Percentiles rank a stretch among this genome's conserved stretches.
Evolutionary conservation across 441 rosid species (phyloP).

Genomic region (Pelargonium hybrid): DNA sequence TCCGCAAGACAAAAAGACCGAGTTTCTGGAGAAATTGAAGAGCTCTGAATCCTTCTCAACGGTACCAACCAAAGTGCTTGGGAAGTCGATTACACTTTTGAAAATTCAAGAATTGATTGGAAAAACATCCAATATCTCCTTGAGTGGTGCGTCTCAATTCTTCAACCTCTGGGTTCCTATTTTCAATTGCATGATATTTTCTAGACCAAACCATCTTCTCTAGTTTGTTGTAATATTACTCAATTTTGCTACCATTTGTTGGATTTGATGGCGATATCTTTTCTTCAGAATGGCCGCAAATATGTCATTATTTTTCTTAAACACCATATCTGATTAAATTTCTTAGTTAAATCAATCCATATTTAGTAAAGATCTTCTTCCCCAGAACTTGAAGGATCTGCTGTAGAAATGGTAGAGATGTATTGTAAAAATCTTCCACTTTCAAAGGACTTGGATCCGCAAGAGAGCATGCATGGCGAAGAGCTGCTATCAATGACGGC

Average conservation of each 20-base stretch:
- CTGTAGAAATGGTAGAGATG: constrained; percentile 55
- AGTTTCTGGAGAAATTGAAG: constrained; percentile 49
- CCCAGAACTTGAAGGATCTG: constrained; percentile 56
- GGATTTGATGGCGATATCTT: background rate
- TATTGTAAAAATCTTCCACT: constrained; percentile 69
- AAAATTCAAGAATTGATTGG: constrained; percentile 74
- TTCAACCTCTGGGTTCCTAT: background rate
- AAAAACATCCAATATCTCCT: constrained; percentile 35
- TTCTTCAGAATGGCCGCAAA: background rate
- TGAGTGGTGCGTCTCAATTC: constrained; percentile 40
- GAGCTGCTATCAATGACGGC: constrained; percentile 70
- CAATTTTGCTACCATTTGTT: background rate
- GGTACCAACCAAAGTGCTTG: constrained; percentile 54
- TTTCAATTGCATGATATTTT: constrained; percentile 6
- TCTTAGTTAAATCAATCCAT: constrained; percentile 16
- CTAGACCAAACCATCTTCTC: constrained; percentile 5
- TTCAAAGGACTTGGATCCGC: constrained; percentile 85
- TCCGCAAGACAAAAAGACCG: constrained; percentile 42
- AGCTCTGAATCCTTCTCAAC: constrained; percentile 27
- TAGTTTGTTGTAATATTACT: background rate
- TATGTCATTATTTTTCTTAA: background rate
- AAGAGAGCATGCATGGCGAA: constrained; percentile 92
- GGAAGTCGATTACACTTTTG: constrained; percentile 54
- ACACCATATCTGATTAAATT: background rate
- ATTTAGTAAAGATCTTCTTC: constrained; percentile 21